Conservation (phyloP, 352 stramenopile species). For the Aphanomyces invadans region DNA sequence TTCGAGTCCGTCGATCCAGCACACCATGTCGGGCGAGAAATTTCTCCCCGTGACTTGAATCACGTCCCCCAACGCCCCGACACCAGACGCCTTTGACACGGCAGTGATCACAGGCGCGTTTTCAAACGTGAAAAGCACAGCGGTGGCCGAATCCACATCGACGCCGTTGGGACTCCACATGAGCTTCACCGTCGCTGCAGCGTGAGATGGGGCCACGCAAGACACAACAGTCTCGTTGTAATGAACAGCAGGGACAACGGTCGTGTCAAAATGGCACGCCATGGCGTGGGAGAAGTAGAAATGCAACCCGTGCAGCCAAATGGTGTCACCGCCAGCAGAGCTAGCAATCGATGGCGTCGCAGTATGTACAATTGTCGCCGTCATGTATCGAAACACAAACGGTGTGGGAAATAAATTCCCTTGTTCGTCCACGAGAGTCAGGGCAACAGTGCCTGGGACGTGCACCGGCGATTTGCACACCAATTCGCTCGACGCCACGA, state of each 20-base stretch:
- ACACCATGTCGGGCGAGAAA: neutral
- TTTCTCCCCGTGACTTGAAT: neutral
- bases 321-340: slow-evolving; percentile 41
- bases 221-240: slow-evolving; percentile 47
- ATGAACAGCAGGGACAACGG: slow-evolving; percentile 39
- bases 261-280: slow-evolving; percentile 49
- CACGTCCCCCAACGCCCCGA: slow-evolving; percentile 16
- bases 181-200: slow-evolving; percentile 30
- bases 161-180: slow-evolving; percentile 60
- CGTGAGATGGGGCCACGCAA: slow-evolving; percentile 47
- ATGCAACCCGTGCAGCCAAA: slow-evolving; percentile 54
- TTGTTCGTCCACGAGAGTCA: slow-evolving; percentile 13
- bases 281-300: slow-evolving; percentile 44
- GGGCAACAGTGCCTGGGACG: slow-evolving; percentile 11
- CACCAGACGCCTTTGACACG: neutral
- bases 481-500: slow-evolving; percentile 33
- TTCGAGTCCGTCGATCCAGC: neutral
- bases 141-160: slow-evolving; percentile 33
- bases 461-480: slow-evolving; percentile 14
- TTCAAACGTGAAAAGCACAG: slow-evolving; percentile 41
- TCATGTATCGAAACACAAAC: slow-evolving; percentile 53
- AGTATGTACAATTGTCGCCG: slow-evolving; percentile 35
- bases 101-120: slow-evolving; percentile 30
- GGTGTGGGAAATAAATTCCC: neutral
- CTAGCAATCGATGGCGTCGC: slow-evolving; percentile 39